Conservation (phyloP, 306 rosid genomes). For the Dalbergia oliveri region DNA sequence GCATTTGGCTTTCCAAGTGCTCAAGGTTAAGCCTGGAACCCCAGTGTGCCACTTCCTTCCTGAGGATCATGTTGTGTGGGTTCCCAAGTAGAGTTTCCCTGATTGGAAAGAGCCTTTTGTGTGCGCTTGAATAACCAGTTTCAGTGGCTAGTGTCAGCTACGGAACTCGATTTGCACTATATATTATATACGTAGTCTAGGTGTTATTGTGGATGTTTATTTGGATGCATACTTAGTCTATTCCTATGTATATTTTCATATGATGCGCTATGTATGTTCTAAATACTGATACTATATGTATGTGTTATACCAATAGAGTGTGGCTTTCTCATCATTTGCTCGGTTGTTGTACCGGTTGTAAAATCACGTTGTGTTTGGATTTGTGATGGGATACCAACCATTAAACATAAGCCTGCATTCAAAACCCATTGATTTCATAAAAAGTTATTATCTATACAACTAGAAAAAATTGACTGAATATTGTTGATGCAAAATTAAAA, state of each 20-base stretch:
- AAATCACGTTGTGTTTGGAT: not conserved
- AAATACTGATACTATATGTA: not conserved
- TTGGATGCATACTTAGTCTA: not conserved
- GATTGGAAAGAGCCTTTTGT: too few relatives aligned
- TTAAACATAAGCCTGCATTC: too few relatives aligned
- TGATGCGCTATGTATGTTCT: constrained; percentile 14
- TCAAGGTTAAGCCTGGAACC: constrained; percentile 83
- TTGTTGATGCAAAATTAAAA: too few relatives aligned
- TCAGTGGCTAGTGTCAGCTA: constrained; percentile 16
- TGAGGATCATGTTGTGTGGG: constrained; percentile 84
- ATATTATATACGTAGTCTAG: not conserved
- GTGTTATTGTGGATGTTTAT: not conserved
- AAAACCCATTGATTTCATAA: too few relatives aligned
- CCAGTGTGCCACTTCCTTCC: constrained; percentile 93
- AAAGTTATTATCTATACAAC: too few relatives aligned
- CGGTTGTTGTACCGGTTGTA: not conserved
- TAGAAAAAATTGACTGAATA: too few relatives aligned
- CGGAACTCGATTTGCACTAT: not conserved
- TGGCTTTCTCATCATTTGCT: not conserved
- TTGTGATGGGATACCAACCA: too few relatives aligned
- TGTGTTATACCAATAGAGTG: not conserved
- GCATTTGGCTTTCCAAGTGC: constrained; percentile 82
- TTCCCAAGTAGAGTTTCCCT: constrained; percentile 46
- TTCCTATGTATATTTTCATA: constrained; percentile 14
- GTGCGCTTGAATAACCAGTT: constrained; percentile 26